Evolutionary conservation across 2,329 filamentous ascomycete genomes (phyloP).

Genomic region (Alternaria solani): DNA sequence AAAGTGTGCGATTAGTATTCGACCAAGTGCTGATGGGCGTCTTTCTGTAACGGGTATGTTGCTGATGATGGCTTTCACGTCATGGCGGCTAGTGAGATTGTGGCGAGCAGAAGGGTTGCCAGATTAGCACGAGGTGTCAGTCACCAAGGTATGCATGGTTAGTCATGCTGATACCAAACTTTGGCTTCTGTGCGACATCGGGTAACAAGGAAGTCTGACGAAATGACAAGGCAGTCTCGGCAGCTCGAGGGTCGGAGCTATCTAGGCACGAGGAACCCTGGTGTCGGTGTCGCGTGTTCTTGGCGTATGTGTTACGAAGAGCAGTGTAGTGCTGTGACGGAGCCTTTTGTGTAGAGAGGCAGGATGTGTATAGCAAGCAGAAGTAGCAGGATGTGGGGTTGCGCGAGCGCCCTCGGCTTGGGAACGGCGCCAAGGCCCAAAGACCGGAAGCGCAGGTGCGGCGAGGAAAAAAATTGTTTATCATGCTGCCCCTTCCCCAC

Average conservation of each 20-base stretch:
- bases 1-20: neutral
- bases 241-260: neutral
- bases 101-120: neutral
- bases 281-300: neutral
- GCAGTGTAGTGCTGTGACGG: too few species aligned
- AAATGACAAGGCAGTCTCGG: neutral
- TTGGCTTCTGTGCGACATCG: neutral
- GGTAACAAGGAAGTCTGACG: neutral
- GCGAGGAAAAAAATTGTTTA: constrained; percentile 33
- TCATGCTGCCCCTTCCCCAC: constrained; percentile 30
- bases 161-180: neutral
- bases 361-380: too few species aligned
- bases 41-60: neutral
- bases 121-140: neutral
- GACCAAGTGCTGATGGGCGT: constrained; percentile 1
- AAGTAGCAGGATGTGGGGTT: constrained; percentile 12
- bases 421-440: constrained; percentile 17
- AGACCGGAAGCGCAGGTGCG: constrained; percentile 15
- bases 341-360: too few species aligned
- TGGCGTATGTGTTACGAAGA: neutral
- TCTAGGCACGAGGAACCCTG: neutral
- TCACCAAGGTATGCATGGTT: neutral
- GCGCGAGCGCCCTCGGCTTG: neutral
- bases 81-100: neutral
- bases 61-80: neutral